Percentiles rank a stretch among this genome's conserved stretches.
phyloP scores from a whole-genome alignment of 257 asterid genomes.

The Perilla frutescens region DNA sequence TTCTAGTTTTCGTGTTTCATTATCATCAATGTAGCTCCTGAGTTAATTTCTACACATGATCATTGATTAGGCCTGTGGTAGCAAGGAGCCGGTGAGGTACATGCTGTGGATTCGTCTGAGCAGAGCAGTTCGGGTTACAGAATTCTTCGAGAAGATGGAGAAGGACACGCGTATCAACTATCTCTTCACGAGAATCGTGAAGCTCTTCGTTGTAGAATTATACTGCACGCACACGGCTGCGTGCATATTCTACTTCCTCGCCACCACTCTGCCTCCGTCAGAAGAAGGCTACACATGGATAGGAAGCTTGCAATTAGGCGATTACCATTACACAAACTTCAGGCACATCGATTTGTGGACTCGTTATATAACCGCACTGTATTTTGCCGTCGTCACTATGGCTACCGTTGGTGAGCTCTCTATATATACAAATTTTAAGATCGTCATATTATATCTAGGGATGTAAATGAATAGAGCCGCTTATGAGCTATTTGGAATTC shows the following conservation, averaged over 20 bases:
- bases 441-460: no score
- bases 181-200: conserved; percentile 67
- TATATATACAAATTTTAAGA: no score
- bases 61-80: conserved; percentile 51
- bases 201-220: conserved; percentile 70
- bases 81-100: conserved; percentile 63
- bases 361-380: conserved; percentile 68
- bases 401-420: conserved; percentile 70
- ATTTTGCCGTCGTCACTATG: conserved; percentile 77
- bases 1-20: neutral
- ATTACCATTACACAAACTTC: conserved; percentile 57
- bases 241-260: conserved; percentile 74
- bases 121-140: conserved; percentile 65
- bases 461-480: no score
- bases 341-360: conserved; percentile 79
- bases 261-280: conserved; percentile 77
- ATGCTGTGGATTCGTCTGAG: conserved; percentile 77
- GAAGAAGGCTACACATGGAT: conserved; percentile 79
- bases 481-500: no score
- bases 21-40: no score
- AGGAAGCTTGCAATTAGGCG: conserved; percentile 73
- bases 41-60: no score
- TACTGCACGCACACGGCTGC: conserved; percentile 88
- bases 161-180: conserved; percentile 72
- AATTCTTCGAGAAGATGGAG: conserved; percentile 64